Base-by-base conservation (phyloP, 2,329 filamentous ascomycete species). In the Hymenoscyphus fraxineus region DNA sequence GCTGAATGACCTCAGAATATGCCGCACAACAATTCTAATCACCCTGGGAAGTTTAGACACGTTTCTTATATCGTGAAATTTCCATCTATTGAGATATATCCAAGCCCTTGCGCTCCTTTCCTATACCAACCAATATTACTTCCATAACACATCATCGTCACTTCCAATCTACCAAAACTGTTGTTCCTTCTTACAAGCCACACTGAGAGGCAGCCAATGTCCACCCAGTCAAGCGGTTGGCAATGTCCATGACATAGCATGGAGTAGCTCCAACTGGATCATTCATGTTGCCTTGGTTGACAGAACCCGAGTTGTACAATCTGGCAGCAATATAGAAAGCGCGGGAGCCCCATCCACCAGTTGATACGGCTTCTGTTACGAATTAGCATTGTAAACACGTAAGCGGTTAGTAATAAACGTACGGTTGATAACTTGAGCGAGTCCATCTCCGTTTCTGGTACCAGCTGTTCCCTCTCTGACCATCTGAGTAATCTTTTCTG, bases 281-380 rank as follows among this genome's bases (percentile, higher is more conserved):
- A 19, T 79, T 72, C 64, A 79, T 77, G 0, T 71, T 72, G 5
- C 68, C 69, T 0, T 68, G 6, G 47, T 70, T 72, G 27, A 79
- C 69, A 0, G 72, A 73, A 40, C 78, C 78, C 0, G 78, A 79
- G 69, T 80, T 80, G 71, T 80, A 80, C 56, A 76, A 71, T 32
- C 78, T 71, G 7, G 78, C 77, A 22, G 75, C 77, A 58, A 73
- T 74, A 67, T 76, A 76, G 67, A 72, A 75, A n/a, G 59, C 69
- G 38, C 70, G 69, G 38, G 69, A 74, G 12, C 73, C 74, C 2
- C 61, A 66, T 32, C 64, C 67, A 19, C 72, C 72, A 57, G 55
- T 31, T 57, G 55, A 22, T 57, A 38, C 32, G 35, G 55, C 55
- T 57, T 57, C 55, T 57, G n/a, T 38, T 35, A n/a, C 22, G 9